Base-by-base conservation (phyloP, 2,329 filamentous ascomycete genomes). In the Colletotrichum endophyticum region DNA sequence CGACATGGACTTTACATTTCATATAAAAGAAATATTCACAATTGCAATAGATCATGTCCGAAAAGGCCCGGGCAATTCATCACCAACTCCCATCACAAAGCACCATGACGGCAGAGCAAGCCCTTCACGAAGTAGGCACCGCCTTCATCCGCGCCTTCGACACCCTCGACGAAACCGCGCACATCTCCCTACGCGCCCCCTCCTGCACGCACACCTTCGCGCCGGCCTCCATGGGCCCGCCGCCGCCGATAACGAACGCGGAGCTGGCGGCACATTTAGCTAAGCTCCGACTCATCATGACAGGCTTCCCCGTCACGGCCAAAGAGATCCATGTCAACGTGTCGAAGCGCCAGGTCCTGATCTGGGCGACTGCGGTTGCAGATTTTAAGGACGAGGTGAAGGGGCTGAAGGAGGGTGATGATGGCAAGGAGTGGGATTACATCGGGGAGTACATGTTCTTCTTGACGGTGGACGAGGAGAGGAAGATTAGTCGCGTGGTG, bases 231-330 rank as follows among this genome's bases (percentile, higher is more conserved):
- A n/a, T 49, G 19, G 19, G 19, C 39, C 19, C 39, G 9, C 39
- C 39, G 9, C 19, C 39, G 19, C 39, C 39, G 9, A 49, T 49
- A 19, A 49, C 39, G 19, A 49, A 49, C 39, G 39, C 19, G 0
- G 39, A 49, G 19, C 39, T n/a, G 8, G 39, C 39, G 0, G 39
- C 39, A 0, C 39, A 49, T 0, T 0, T 49, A 0, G 39, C 39
- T 0, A 49, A 49, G 6, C 39, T n/a, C 0, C 0, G 9, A 11
- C 44, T 22, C 19, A 49, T 49, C 6, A 49, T 49, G 44, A 49
- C 19, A 0, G 19, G 44, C 44, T 49, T 49, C 19, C 44, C 44
- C 19, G 6, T 49, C 44, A 49, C 44, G 44, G 44, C 19, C 19
- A 49, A 22, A 0, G 44, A 49, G 2, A 49, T 49, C 0, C 19